Evolutionary conservation across 352 stramenopile species (phyloP), one percentile per base, ranked within the genome.

Genomic region (Phytophthora tubulina): DNA sequence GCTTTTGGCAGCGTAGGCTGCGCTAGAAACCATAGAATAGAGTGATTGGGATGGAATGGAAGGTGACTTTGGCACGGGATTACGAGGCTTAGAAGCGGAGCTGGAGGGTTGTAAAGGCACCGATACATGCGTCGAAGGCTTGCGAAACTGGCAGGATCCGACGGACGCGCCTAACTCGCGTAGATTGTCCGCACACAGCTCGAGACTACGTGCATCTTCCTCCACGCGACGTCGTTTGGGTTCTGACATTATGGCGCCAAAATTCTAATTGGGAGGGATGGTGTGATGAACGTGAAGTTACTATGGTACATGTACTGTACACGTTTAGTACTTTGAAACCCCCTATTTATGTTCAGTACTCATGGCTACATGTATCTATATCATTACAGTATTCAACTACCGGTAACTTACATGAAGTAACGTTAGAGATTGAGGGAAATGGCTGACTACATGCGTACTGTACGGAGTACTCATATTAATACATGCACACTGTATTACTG

Each of bases 11-110:
- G 72, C 69, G 39, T 78, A 78, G 9, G 52, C 46, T 1, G 77
- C 45, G 27, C 72, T 73, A 27, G 77, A 81, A 35, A 80, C 63
- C 17, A 87, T 38, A 5, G 80, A 87, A 48, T 76, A 85, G 45
- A 87, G 75, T 44, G 80, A 81, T 10, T 10, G 41, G 14, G 70
- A 67, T 6, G 73, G 62, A 32, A n/a, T 38, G 32, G 61, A 70
- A 6, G 67, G 3, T 0, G 63, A 52, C 31, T 63, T 57, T 15
- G 60, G 45, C 0, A 41, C 56, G 1, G 6, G 27, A 13, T 56
- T 69, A 39, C 32, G 72, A 8, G 63, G 58, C 59, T 62, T 66
- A 11, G 49, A 60, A 21, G 57, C 14, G 1, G 49, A 55, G 14
- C 13, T 49, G 7, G 68, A 56, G 30, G 52, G n/a, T 36, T 56